phyloP scores from a whole-genome alignment of 2,329 filamentous ascomycete species.

The Penicillium italicum region DNA sequence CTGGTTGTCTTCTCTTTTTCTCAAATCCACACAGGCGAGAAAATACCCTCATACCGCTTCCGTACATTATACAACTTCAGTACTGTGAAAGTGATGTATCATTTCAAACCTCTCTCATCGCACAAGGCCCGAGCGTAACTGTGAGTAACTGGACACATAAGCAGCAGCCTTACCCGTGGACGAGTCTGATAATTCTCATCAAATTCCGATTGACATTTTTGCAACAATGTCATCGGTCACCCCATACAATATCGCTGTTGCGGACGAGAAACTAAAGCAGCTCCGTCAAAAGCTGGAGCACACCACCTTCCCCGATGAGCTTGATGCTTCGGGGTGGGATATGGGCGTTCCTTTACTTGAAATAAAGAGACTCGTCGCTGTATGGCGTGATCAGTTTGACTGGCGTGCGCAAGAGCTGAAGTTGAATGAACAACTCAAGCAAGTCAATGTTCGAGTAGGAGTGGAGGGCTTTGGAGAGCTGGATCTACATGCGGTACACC shows the following conservation, averaged over 20 bases:
- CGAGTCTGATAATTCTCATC: not conserved
- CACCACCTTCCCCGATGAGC: slow-evolving; percentile 56
- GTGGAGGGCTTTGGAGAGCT: slow-evolving; percentile 59
- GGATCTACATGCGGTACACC: slow-evolving; percentile 63
- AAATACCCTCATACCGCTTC: not conserved
- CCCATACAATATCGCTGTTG: slow-evolving; percentile 51
- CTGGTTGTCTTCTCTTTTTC: too few species aligned
- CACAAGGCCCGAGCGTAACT: not conserved
- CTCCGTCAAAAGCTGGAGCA: slow-evolving; percentile 55
- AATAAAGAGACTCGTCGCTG: slow-evolving; percentile 55
- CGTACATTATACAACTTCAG: not conserved
- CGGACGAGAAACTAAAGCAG: slow-evolving; percentile 51
- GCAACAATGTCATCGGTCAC: slow-evolving; percentile 17
- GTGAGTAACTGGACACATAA: too few species aligned
- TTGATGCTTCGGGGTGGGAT: slow-evolving; percentile 52
- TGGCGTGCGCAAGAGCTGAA: slow-evolving; percentile 59
- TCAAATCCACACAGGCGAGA: too few species aligned
- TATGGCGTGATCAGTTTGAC: slow-evolving; percentile 58
- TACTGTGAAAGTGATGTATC: slow-evolving; percentile 1
- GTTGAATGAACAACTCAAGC: slow-evolving; percentile 57
- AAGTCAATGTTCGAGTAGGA: slow-evolving; percentile 53
- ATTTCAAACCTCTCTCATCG: not conserved
- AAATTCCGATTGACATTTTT: not conserved
- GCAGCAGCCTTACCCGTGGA: not conserved
- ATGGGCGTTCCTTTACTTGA: slow-evolving; percentile 57